Conservation (phyloP, 192 early-diverging fungal genomes). For the Mortierella alpina region DNA sequence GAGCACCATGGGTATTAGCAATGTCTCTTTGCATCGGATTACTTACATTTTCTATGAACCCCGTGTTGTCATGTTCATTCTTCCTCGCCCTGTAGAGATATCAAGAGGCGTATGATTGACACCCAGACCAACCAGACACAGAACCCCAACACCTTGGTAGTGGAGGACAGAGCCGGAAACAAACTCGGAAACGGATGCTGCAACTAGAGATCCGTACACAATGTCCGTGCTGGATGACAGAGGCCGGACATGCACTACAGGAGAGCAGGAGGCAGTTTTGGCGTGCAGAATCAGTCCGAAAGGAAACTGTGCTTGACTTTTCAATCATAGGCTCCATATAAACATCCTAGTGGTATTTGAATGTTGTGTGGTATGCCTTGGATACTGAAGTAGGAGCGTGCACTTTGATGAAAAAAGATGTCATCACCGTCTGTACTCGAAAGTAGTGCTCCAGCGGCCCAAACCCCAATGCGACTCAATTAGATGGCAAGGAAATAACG, state of each 20-base stretch:
- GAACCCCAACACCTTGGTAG: conserved; percentile 49
- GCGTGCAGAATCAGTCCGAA: neutral
- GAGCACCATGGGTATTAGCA: neutral
- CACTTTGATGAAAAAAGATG: too few relatives aligned
- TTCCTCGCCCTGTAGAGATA: conserved; percentile 72
- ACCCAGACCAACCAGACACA: conserved; percentile 62
- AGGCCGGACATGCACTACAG: neutral
- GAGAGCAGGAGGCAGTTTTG: neutral
- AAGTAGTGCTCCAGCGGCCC: too few relatives aligned
- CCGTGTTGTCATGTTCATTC: neutral
- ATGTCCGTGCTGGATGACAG: conserved; percentile 18
- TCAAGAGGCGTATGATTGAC: conserved; percentile 98
- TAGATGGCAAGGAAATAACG: too few relatives aligned
- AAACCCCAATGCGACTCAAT: too few relatives aligned
- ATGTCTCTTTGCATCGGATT: too few relatives aligned
- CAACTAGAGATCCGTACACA: conserved; percentile 36
- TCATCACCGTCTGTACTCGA: too few relatives aligned
- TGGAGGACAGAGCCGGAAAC: conserved; percentile 38
- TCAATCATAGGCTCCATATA: too few relatives aligned
- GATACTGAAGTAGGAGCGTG: too few relatives aligned
- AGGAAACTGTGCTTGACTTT: too few relatives aligned
- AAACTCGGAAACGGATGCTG: conserved; percentile 48
- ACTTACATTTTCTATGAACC: neutral
- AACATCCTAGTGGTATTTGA: too few relatives aligned
- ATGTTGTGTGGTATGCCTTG: too few relatives aligned